Base-by-base conservation (phyloP, 2,329 filamentous ascomycete species). In the Fusarium musae region DNA sequence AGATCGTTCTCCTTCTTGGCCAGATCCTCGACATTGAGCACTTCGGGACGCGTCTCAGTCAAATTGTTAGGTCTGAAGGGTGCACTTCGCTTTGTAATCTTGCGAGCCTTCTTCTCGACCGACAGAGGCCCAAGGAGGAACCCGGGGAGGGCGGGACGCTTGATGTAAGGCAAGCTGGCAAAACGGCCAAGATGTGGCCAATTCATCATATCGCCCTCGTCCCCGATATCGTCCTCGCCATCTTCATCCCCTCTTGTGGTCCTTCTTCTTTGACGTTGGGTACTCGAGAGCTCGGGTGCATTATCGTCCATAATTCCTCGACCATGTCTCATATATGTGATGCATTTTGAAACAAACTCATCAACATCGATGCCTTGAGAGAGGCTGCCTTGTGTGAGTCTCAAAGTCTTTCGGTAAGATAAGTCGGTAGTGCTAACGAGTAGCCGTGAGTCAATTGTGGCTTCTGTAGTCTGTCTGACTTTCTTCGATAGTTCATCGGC, bases 61-160 rank as follows among this genome's bases (percentile, higher is more conserved):
- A 93, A 85, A 60, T 91, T 90, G 63, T 92, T 90, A 9, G 91
- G 89, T 63, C 91, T 89, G 71, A 96, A 90, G 2, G 90, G 89
- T 1, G 91, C 93, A 77, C 89, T 91, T 44, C 95, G 90, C 78
- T 94, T 92, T 9, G 89, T 88, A 26, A 91, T 83, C 73, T 91
- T 91, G 19, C 95, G 91, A 12, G 88, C 86, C 78, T 94, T 94
- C 81, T 97, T 98, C 81, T 98, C 93, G 1, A 97, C 90, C 0
- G 95, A 97, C 3, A 98, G 84, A 0, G 96, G 96, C 0, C 96
- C 96, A 0, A 98, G 89, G 11, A 99, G 87, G 77, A 98, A 97
- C 4, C 93, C 92, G 0, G 93, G 90, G 6, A 96, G 87, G 2
- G 93, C 89, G 1, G 96, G 95, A 16, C 96, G 90, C 30, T 88